Evolutionary conservation across 148 eudicot genomes (phyloP).

Genomic region (Euryodendron excelsum): DNA sequence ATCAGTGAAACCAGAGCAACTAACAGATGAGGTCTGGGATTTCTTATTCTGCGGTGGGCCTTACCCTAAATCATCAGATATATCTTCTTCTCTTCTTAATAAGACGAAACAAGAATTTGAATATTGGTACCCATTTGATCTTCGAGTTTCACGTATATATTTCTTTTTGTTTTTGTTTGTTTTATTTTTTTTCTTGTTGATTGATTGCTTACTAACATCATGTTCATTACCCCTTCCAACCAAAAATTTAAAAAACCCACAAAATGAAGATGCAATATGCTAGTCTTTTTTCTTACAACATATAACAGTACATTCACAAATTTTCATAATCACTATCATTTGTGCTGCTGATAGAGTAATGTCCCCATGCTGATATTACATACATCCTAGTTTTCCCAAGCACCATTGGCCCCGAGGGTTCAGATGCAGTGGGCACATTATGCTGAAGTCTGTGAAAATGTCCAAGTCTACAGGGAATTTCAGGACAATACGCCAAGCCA

Average conservation of each 20-base stretch:
- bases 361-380: background rate
- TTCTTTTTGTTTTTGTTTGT: no score
- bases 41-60: conserved; percentile 69
- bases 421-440: conserved; percentile 89
- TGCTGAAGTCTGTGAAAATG: conserved; percentile 92
- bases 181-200: background rate
- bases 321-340: background rate
- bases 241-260: no score
- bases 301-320: background rate
- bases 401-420: conserved; percentile 88
- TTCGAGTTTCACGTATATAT: conserved; percentile 89
- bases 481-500: conserved; percentile 71
- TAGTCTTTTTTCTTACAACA: conserved; percentile 2
- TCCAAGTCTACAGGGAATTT: conserved; percentile 94
- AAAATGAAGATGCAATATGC: no score
- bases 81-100: conserved; percentile 46
- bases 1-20: conserved; percentile 64
- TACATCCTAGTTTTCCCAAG: conserved; percentile 25
- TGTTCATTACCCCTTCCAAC: no score
- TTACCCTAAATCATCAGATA: conserved; percentile 52
- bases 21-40: conserved; percentile 92
- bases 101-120: conserved; percentile 88
- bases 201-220: no score
- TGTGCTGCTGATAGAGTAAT: background rate
- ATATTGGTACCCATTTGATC: conserved; percentile 97